Base-by-base conservation (phyloP, 169 alveolate species). In the Eimeria acervulina region DNA sequence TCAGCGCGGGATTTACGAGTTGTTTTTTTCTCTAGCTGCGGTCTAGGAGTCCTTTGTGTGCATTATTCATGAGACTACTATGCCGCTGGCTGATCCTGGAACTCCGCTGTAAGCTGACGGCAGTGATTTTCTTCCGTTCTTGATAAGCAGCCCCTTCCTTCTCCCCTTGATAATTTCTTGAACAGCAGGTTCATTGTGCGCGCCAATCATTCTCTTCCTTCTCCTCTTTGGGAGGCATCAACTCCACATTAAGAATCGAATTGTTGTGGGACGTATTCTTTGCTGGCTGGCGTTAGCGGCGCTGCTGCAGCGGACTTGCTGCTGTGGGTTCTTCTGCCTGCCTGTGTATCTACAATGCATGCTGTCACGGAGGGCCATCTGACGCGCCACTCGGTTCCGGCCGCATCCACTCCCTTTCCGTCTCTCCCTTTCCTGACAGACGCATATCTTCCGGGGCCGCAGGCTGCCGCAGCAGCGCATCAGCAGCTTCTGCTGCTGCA, bases 351-450 rank as follows among this genome's bases (percentile, higher is more conserved):
- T 13, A 26, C 33, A 17, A 52, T 84, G 78, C 47, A 31, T 19
- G 12, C 76, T 42, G 51, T 19, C 6, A 0, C 40, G 92, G 92
- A 59, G 36, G 76, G 47, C 31, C 92, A 51, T 12, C 78, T 15
- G 78, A 36, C 76, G 40, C 92, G 59, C 31, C 44, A 33, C 55
- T 4, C 92, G 55, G 78, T 84, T 47, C 33, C 72, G 26, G 31
- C 55, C 36, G 23, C 51, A 17, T 28, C 76, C 8, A 23, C 92
- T 1, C 26, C 72, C 52, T 84, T 84, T 40, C 92, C 92, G 31
- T 51, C 92, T 19, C 76, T 84, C 40, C 92, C 92, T n/a, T 84
- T 84, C 66, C 59, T 84, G 5, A 84, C 92, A 84, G 92, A 84
- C 76, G 76, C 72, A 31, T 84, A 84, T 55, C 76, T 84, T 36